Conservation (phyloP, 2,329 filamentous ascomycete genomes). For the Epichloe elymi region DNA sequence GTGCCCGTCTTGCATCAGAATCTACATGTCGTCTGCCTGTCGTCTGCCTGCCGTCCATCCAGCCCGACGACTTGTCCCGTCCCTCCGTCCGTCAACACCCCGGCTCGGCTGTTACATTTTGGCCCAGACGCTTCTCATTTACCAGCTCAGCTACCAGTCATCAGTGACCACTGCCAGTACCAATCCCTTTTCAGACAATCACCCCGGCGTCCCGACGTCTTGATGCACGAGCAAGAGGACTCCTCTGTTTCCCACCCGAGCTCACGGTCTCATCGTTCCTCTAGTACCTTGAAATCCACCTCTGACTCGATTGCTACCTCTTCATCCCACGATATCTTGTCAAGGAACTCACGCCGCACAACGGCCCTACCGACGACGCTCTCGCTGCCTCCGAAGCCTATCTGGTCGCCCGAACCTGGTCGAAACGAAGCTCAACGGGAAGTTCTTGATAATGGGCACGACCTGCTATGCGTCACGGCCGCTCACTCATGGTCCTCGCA, state of each 20-base stretch:
- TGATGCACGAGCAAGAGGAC: conserved; percentile 17
- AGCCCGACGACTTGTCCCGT: too few species aligned
- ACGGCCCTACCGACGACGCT: conserved; percentile 1
- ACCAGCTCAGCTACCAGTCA: neutral
- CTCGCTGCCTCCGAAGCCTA: conserved; percentile 1
- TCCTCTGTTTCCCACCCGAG: neutral
- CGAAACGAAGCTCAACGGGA: conserved; percentile 7
- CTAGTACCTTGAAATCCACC: neutral
- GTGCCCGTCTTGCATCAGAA: too few species aligned
- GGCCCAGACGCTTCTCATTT: neutral
- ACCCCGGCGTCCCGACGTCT: conserved; percentile 14
- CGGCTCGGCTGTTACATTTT: too few species aligned
- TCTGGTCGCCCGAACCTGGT: conserved; percentile 3
- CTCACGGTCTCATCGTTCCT: neutral
- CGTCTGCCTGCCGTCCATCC: too few species aligned
- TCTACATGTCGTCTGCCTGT: too few species aligned
- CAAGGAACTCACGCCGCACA: neutral
- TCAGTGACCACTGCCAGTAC: neutral
- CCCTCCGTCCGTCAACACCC: too few species aligned
- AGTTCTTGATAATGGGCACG: conserved; percentile 8
- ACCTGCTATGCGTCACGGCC: conserved; percentile 6
- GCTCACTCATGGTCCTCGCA: neutral
- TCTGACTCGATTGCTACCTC: conserved; percentile 7
- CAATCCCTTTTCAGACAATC: neutral
- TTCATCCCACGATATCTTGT: neutral